Evolutionary conservation across 306 rosid genomes (phyloP).

Genomic region (Boehmeria nivea): DNA sequence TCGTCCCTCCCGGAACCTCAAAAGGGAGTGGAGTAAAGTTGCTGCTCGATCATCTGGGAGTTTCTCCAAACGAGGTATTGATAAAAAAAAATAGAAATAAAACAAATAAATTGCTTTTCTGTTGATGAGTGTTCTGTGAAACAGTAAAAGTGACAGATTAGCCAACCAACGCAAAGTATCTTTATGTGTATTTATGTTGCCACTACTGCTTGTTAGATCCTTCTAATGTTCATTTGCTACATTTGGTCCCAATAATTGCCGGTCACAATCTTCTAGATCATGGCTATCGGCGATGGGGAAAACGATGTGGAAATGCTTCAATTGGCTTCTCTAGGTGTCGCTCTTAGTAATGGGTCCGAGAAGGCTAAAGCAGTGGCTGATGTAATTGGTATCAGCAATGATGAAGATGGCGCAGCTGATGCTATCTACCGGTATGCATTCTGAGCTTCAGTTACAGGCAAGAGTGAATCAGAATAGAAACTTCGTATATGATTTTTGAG

Average conservation of each 20-base stretch:
- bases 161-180: neutral
- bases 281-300: slow-evolving; percentile 98
- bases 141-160: too few species aligned
- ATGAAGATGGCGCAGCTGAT: slow-evolving; percentile 90
- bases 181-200: neutral
- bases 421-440: slow-evolving; percentile 85
- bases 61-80: slow-evolving; percentile 64
- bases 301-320: slow-evolving; percentile 90
- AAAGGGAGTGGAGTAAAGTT: slow-evolving; percentile 79
- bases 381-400: slow-evolving; percentile 73
- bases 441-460: too few species aligned
- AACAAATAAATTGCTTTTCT: too few species aligned
- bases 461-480: too few species aligned
- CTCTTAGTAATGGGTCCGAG: slow-evolving; percentile 79
- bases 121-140: neutral
- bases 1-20: slow-evolving; percentile 79
- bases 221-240: neutral
- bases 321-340: slow-evolving; percentile 81
- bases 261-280: slow-evolving; percentile 47
- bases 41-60: slow-evolving; percentile 83
- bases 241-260: too few species aligned
- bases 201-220: neutral
- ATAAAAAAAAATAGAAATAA: neutral
- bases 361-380: slow-evolving; percentile 81
- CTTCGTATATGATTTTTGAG: too few species aligned